Conservation (phyloP, 805 yeast species). For the Wickerhamiella galacta region DNA sequence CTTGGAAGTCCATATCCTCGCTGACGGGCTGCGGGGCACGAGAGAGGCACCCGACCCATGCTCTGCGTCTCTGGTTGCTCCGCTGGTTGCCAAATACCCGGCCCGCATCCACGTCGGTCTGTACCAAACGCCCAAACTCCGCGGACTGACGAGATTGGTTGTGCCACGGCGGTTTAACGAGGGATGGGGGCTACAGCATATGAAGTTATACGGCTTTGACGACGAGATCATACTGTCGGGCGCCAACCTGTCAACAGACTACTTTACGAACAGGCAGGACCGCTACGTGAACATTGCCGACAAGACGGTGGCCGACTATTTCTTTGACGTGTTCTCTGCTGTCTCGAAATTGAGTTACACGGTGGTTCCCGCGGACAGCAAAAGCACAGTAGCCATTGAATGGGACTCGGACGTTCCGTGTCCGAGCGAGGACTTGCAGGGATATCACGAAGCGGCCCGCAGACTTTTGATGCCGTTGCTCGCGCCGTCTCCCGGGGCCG, state of each 20-base stretch:
- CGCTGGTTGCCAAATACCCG: conserved; percentile 42
- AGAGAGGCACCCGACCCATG: conserved; percentile 69
- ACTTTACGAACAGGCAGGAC: conserved; percentile 90
- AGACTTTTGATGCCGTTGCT: conserved; percentile 41
- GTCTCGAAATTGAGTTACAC: conserved; percentile 57
- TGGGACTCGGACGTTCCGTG: conserved; percentile 70
- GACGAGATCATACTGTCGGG: conserved; percentile 77
- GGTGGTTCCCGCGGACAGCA: conserved; percentile 28
- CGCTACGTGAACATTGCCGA: conserved; percentile 64
- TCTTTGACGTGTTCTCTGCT: conserved; percentile 49
- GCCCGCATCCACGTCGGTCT: conserved; percentile 60
- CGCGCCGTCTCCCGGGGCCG: conserved; percentile 20
- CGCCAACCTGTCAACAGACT: conserved; percentile 81
- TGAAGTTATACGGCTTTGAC: conserved; percentile 93
- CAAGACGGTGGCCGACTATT: conserved; percentile 47
- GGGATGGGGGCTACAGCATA: conserved; percentile 85
- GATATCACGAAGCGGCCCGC: conserved; percentile 27
- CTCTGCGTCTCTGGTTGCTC: conserved; percentile 58
- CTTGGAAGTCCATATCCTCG: conserved; percentile 51
- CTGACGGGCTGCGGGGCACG: conserved; percentile 85
- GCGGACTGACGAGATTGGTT: conserved; percentile 44
- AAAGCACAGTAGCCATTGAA: conserved; percentile 31
- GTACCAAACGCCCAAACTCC: conserved; percentile 77
- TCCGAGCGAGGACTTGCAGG: conserved; percentile 31
- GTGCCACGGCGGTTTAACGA: conserved; percentile 81